Evolutionary conservation across 2,329 filamentous ascomycete genomes (phyloP).

Genomic region (Pestalotiopsis sp.): DNA sequence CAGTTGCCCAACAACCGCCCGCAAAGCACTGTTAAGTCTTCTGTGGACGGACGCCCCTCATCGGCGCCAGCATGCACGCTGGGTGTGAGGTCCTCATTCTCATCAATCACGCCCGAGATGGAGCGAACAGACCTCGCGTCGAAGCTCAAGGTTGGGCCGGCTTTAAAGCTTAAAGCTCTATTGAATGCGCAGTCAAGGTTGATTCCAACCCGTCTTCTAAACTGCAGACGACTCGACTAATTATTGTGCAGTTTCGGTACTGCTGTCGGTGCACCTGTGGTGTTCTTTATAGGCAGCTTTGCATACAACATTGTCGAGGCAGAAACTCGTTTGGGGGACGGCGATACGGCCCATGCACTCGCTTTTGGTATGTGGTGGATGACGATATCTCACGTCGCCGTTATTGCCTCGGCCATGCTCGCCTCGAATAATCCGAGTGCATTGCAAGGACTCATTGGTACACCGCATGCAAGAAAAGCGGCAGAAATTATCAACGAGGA

Average conservation of each 20-base stretch:
- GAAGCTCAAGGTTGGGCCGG: background rate
- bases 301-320: conserved; percentile 32
- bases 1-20: conserved; percentile 25
- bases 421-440: conserved; percentile 32
- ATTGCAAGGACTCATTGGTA: conserved; percentile 29
- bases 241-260: conserved; percentile 28
- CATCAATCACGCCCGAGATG: background rate
- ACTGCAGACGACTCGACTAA: background rate
- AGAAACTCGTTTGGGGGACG: conserved; percentile 28
- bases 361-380: conserved; percentile 39
- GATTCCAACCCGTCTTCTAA: background rate
- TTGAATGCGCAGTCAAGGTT: conserved; percentile 7
- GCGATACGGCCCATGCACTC: conserved; percentile 33
- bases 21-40: background rate
- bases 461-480: background rate
- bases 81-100: background rate
- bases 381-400: conserved; percentile 35
- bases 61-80: background rate
- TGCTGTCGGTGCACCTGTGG: conserved; percentile 30
- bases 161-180: background rate
- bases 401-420: conserved; percentile 34
- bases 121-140: background rate
- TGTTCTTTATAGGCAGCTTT: conserved; percentile 34
- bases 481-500: background rate
- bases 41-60: background rate